Conservation (phyloP, 2,329 filamentous ascomycete species). For the Ustilaginoidea virens region DNA sequence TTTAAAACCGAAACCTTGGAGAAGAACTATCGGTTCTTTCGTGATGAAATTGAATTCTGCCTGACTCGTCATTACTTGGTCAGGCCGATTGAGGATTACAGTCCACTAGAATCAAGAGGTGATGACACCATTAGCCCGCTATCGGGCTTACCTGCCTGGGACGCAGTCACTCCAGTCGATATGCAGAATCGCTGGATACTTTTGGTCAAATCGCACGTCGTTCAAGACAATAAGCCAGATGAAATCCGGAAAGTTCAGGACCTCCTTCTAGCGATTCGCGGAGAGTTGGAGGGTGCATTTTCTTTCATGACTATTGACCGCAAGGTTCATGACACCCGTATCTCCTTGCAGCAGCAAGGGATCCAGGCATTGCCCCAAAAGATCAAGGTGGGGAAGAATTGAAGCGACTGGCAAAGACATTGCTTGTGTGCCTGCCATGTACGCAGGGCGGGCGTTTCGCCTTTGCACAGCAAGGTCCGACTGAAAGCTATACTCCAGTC, state of each 20-base stretch:
- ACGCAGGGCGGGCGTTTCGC: too few relatives aligned
- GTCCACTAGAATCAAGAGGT: constrained; percentile 14
- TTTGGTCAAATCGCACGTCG: constrained; percentile 34
- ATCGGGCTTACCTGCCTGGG: constrained; percentile 27
- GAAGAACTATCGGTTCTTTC: constrained; percentile 36
- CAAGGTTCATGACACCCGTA: constrained; percentile 35
- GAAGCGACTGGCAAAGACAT: too few relatives aligned
- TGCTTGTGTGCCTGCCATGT: too few relatives aligned
- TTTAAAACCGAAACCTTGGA: constrained; percentile 37
- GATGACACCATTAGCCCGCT: constrained; percentile 7
- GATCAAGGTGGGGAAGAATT: constrained; percentile 18
- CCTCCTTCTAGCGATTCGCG: constrained; percentile 29
- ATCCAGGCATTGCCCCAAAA: constrained; percentile 23
- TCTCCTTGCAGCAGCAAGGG: constrained; percentile 21
- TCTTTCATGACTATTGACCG: constrained; percentile 36
- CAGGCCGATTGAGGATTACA: constrained; percentile 16
- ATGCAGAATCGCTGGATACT: constrained; percentile 37
- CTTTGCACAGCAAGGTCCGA: too few relatives aligned
- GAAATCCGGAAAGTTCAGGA: constrained; percentile 39
- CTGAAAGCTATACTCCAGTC: too few relatives aligned
- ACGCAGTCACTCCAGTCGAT: constrained; percentile 31
- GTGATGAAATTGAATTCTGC: constrained; percentile 37
- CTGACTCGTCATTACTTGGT: constrained; percentile 32
- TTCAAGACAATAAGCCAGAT: constrained; percentile 41
- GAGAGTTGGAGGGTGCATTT: constrained; percentile 35